Base-by-base conservation (phyloP, 164 flowering plant species). In the Vitis riparia region DNA sequence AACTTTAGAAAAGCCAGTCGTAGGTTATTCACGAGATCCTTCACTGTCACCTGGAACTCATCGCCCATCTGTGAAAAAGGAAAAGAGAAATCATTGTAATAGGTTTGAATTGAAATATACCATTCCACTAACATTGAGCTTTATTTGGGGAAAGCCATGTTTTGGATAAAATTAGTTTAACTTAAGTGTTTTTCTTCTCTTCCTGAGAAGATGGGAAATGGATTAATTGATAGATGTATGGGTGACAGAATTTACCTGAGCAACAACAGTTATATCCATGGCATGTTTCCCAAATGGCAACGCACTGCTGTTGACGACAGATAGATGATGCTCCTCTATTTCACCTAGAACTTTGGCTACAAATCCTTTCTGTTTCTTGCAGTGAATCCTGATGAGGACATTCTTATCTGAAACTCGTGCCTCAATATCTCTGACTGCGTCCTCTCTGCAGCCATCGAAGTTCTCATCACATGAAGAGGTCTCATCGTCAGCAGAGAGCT, bases 391-490 rank as follows among this genome's bases (percentile, higher is more conserved):
- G 2, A 85, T 68, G 5, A 85, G 78, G 0, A 79, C 83, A 51
- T 75, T 74, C 23, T 71, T 81, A 11, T 70, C 78, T 1, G 73
- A 77, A 29, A 76, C 70, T 71, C 71, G 77, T 2, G 78, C 85
- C 59, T 81, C 83, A 6, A 85, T 76, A 48, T 83, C 83, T 2
- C 85, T 83, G 6, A 81, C 71, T 3, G 64, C 17, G 37, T 68
- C 32, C 13, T 64, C 73, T 1, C 55, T 16, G 17, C 16, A 44
- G 8, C 37, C 52, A 2, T 61, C 75, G 8, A 53, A 78, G 68
- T 61, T 80, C 51, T 84, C 90, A 37, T 82, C 80, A 6, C 80
- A 78, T 37, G 88, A 83, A 65, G 86, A 83, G 14, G 69, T 64
- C 3, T 84, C 87, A 16, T 81, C 86, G n/a, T 84, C 84, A 0